Percentiles rank a stretch among this genome's conserved stretches.
Evolutionary conservation across 441 rosid species (phyloP).

Genomic region (Isatis lusitanica): DNA sequence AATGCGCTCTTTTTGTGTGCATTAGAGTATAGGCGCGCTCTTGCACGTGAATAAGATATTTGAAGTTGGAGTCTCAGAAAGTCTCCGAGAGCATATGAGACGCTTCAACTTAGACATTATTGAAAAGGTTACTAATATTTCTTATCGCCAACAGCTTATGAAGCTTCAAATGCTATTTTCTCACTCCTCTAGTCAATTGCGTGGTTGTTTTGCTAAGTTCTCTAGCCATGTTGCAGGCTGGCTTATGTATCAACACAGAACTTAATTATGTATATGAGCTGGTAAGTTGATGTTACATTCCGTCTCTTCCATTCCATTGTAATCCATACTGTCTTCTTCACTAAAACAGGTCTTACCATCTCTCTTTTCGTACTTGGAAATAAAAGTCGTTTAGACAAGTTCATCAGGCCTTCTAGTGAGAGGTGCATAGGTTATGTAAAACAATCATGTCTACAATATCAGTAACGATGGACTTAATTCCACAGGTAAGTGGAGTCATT

Average conservation of each 20-base stretch:
- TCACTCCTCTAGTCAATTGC: background rate
- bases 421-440: constrained; percentile 4
- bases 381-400: background rate
- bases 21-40: constrained; percentile 78
- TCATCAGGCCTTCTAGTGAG: constrained; percentile 13
- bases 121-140: constrained; percentile 58
- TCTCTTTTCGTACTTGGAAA: background rate
- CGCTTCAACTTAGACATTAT: constrained; percentile 61
- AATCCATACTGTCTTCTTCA: background rate
- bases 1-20: constrained; percentile 21
- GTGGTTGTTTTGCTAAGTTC: constrained; percentile 21
- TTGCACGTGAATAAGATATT: constrained; percentile 83
- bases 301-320: constrained; percentile 1
- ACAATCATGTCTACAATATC: constrained; percentile 3
- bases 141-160: constrained; percentile 22
- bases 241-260: constrained; percentile 71
- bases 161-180: background rate
- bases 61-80: constrained; percentile 80
- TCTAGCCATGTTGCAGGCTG: constrained; percentile 57
- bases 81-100: constrained; percentile 65
- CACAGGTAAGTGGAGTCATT: constrained; percentile 85
- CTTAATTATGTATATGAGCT: constrained; percentile 87
- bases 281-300: constrained; percentile 49
- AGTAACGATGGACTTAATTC: constrained; percentile 15
- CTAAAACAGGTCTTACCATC: constrained; percentile 1